Base-by-base conservation (phyloP, 495 filamentous ascomycete genomes). In the Hypoxylon lienhwacheense region DNA sequence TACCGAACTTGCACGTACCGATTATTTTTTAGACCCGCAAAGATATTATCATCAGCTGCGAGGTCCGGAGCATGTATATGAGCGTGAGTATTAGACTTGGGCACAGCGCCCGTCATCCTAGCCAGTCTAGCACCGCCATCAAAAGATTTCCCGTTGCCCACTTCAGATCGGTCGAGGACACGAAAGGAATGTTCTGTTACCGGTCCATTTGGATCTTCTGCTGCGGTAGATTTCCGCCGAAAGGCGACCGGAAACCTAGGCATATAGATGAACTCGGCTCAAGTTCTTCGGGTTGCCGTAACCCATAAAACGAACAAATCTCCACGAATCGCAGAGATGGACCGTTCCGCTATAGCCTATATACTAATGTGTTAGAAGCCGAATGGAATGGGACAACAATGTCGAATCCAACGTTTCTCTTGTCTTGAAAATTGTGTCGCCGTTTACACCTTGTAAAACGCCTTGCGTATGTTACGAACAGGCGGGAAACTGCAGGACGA, bases 41-140 rank as follows among this genome's bases (percentile, higher is more conserved):
- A 81, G 44, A 76, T 84, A 72, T 76, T 86, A 71, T 75, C 81
- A 35, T 73, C 77, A 54, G 63, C 72, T 53, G 45, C 71, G 52
- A 67, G 65, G 19, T 74, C 70, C 8, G 66, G 56, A 17, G 50
- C n/a, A 14, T 36, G n/a, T n/a, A n/a, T n/a, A n/a, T n/a, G n/a
- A n/a, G n/a, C n/a, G n/a, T n/a, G n/a, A n/a, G n/a, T 45, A 21
- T 43, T 66, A 22, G 64, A 50, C 26, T 54, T 61, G 10, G 59
- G 47, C 33, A 64, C 43, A 33, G 60, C 37, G 15, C 68, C 65
- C 34, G 64, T 65, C 44, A 53, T 65, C 34, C 49, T 54, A 6
- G 68, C 54, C 28, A 72, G 45, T 33, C 65, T 69, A 15, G 50
- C 65, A 26, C 68, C 69, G 32, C 70, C 66, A 50, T 78, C 76